Evolutionary conservation across 371 early-diverging fungal species (phyloP).

Genomic region (Apophysomyces elegans): DNA sequence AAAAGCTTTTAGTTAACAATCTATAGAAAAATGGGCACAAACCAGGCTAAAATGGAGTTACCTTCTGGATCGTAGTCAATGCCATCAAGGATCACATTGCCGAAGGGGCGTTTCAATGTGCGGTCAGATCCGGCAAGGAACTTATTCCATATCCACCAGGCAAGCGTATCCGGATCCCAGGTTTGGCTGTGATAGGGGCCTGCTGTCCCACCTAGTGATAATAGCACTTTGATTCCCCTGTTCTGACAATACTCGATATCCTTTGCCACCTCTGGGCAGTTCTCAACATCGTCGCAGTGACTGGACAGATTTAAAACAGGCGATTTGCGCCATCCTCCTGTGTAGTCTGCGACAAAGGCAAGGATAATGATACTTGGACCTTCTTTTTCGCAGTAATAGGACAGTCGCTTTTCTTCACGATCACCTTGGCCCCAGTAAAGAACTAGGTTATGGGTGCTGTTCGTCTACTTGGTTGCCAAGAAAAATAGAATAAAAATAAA

Average conservation of each 20-base stretch:
- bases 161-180: constrained; percentile 47
- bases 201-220: constrained; percentile 60
- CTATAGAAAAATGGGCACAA: neutral
- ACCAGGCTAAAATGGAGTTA: constrained; percentile 14
- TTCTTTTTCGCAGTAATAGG: constrained; percentile 60
- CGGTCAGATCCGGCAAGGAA: constrained; percentile 48
- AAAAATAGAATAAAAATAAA: too few relatives aligned
- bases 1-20: neutral
- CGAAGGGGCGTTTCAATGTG: constrained; percentile 36
- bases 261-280: constrained; percentile 51
- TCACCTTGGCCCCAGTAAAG: constrained; percentile 45
- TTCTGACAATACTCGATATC: constrained; percentile 68
- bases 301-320: constrained; percentile 58
- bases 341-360: constrained; percentile 56
- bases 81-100: constrained; percentile 37
- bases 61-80: constrained; percentile 60
- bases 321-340: constrained; percentile 32
- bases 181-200: constrained; percentile 34
- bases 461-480: neutral
- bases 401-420: constrained; percentile 41
- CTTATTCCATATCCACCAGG: constrained; percentile 55
- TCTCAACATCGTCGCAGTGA: constrained; percentile 50
- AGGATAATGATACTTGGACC: constrained; percentile 57
- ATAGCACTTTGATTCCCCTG: constrained; percentile 56
- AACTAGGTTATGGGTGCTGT: constrained; percentile 17